Conservation (phyloP, 768 basidiomycete genomes). For the Sarcodon aspratus region DNA sequence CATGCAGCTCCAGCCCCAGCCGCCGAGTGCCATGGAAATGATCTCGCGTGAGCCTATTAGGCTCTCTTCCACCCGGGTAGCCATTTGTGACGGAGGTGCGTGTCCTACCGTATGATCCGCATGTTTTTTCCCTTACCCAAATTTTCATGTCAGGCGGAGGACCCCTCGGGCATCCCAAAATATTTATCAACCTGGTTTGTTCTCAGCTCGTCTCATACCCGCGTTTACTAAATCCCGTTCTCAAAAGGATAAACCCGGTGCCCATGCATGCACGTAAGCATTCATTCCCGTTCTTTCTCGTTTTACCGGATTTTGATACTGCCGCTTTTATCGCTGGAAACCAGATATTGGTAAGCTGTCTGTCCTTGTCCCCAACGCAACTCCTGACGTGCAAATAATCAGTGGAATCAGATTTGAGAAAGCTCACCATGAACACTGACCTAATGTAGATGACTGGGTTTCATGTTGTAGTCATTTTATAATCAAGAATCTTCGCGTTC, state of each 20-base stretch:
- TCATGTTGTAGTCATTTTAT: no score
- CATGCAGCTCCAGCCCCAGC: slow-evolving; percentile 80
- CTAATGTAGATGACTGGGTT: no score
- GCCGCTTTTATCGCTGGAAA: not conserved
- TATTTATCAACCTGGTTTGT: slow-evolving; percentile 89
- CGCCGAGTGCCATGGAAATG: slow-evolving; percentile 86
- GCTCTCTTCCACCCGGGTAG: slow-evolving; percentile 72
- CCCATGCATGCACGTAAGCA: slow-evolving; percentile 70
- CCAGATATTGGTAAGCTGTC: slow-evolving; percentile 35
- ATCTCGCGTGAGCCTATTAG: slow-evolving; percentile 79
- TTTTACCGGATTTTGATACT: not conserved
- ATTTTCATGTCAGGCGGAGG: slow-evolving; percentile 58
- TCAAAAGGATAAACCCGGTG: slow-evolving; percentile 73
- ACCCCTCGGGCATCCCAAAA: slow-evolving; percentile 91
- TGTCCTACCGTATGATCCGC: slow-evolving; percentile 6
- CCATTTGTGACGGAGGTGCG: slow-evolving; percentile 93
- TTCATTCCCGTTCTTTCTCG: not conserved
- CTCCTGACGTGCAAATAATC: not conserved
- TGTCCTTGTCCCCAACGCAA: not conserved
- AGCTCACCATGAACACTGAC: not conserved
- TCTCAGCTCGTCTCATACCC: not conserved
- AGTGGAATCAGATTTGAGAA: slow-evolving; percentile 38
- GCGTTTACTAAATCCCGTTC: not conserved
- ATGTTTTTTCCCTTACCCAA: slow-evolving; percentile 1
- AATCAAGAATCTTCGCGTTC: no score